These are phyloP conservation scores for Clonostachys byssicola DNA, from an alignment of 2,329 filamentous ascomycete species.

Conservation along the genomic window DNA sequence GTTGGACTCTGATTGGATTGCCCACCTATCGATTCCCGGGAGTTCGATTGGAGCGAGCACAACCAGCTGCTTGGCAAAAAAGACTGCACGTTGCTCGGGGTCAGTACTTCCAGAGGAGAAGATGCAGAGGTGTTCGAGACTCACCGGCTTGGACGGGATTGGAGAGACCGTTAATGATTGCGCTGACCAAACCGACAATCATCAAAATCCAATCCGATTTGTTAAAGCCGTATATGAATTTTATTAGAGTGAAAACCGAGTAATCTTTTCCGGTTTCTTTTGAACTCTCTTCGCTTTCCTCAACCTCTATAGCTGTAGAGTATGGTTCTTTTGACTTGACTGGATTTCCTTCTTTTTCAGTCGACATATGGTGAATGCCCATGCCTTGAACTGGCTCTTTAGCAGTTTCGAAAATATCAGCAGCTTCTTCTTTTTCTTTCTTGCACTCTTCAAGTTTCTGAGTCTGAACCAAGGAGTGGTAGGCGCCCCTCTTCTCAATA, in stretches of 20 bases:
- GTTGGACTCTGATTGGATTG: slow-evolving; percentile 32
- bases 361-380: too few species aligned
- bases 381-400: too few species aligned
- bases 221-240: slow-evolving; percentile 79
- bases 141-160: slow-evolving; percentile 59
- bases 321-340: slow-evolving; percentile 11
- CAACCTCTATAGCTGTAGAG: slow-evolving; percentile 6
- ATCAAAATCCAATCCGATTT: slow-evolving; percentile 66
- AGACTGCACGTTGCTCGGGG: slow-evolving; percentile 36
- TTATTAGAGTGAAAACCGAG: slow-evolving; percentile 70
- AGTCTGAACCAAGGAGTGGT: slow-evolving; percentile 81
- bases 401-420: too few species aligned
- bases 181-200: slow-evolving; percentile 68
- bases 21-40: neutral
- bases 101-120: too few species aligned
- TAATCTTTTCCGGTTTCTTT: slow-evolving; percentile 40
- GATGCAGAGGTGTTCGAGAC: neutral
- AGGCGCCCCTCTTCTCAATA: slow-evolving; percentile 64
- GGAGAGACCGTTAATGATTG: slow-evolving; percentile 73
- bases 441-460: slow-evolving; percentile 59
- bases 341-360: too few species aligned
- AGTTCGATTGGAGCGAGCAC: slow-evolving; percentile 37
- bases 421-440: neutral
- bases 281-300: too few species aligned
- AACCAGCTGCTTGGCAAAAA: slow-evolving; percentile 86